These are phyloP conservation scores for Telopea speciosissima DNA, from an alignment of 177 flowering plant genomes.

Conservation along the genomic window DNA sequence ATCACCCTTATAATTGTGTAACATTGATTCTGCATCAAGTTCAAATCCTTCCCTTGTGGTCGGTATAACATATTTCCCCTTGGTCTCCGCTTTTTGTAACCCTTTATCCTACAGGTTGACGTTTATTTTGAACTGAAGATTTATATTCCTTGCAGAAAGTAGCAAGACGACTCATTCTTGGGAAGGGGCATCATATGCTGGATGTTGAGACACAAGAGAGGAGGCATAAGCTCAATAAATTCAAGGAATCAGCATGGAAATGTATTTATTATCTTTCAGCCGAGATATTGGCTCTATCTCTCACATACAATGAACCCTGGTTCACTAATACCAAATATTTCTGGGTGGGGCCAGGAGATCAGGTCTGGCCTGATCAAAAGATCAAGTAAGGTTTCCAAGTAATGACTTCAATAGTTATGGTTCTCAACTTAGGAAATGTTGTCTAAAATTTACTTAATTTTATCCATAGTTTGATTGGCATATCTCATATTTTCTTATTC, in stretches of 20 bases:
- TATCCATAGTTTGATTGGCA: conserved; percentile 7
- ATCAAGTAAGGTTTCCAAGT: conserved; percentile 51
- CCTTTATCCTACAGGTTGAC: not conserved
- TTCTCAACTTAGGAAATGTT: not conserved
- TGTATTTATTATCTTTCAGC: conserved; percentile 80
- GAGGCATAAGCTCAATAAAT: conserved; percentile 59
- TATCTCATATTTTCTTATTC: conserved; percentile 1
- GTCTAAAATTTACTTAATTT: not conserved
- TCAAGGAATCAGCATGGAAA: conserved; percentile 96
- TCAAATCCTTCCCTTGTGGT: not conserved
- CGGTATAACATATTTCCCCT: not conserved
- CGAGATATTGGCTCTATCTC: conserved; percentile 64
- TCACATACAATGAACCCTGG: conserved; percentile 90
- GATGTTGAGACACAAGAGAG: conserved; percentile 30
- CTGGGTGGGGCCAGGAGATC: conserved; percentile 91
- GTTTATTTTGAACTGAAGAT: conserved; percentile 2
- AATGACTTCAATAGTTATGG: not conserved
- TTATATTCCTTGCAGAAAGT: conserved; percentile 45
- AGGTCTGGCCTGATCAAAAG: conserved; percentile 85
- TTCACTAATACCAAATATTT: conserved; percentile 61
- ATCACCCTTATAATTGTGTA: not conserved
- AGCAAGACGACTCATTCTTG: conserved; percentile 49
- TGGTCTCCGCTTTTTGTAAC: not conserved
- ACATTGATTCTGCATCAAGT: not conserved
- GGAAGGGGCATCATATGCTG: conserved; percentile 29